Base-by-base conservation (phyloP, 2,329 filamentous ascomycete genomes). In the Ophiostoma ips region DNA sequence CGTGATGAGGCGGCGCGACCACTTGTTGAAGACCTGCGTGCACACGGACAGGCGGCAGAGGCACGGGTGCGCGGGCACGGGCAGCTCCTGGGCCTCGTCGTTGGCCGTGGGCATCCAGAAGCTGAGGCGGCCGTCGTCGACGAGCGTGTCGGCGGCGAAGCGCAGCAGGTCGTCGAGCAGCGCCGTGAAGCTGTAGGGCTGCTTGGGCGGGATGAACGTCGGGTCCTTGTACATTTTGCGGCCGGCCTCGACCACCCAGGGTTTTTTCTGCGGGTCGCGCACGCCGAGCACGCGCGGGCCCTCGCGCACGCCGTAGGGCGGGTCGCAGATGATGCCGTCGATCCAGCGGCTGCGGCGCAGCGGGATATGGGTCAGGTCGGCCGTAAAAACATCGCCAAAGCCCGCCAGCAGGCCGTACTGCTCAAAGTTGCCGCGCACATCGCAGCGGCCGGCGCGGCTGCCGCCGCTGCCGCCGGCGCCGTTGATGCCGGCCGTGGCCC, bases 61-160 rank as follows among this genome's bases (percentile, higher is more conserved):
- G 51, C 76, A 78, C 0, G 84, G 83, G 62, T 96, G 87, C 18
- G 72, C 74, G 0, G 90, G 90, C 13, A 90, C 75, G 0, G 78
- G 71, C 19, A 95, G 78, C 61, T 90, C 84, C 52, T 83, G 76
- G 45, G 87, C 76, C 57, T 87, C 77, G 53, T 85, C 81, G 60
- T 87, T 88, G 28, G 87, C 83, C 0, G 88, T 94, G 0, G 92
- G 92, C 86, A 96, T 94, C 92, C 92, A 98, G 71, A 98, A 94
- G 8, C 84, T 86, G 10, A 98, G 64, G 28, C 92, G 74, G 0
- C 87, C 92, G 55, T 79, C 68, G 48, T 87, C 81, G 8, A 95
- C 85, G 1, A 98, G 71, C 1, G 82, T 86, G 12, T 76, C 71
- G 1, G 81, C 76, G 5, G 87, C 81, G 60, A 98, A 96, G 18